Percentiles rank a stretch among this genome's conserved stretches.
phyloP scores from a whole-genome alignment of 2,329 filamentous ascomycete genomes.

The Trichoderma atroviride region DNA sequence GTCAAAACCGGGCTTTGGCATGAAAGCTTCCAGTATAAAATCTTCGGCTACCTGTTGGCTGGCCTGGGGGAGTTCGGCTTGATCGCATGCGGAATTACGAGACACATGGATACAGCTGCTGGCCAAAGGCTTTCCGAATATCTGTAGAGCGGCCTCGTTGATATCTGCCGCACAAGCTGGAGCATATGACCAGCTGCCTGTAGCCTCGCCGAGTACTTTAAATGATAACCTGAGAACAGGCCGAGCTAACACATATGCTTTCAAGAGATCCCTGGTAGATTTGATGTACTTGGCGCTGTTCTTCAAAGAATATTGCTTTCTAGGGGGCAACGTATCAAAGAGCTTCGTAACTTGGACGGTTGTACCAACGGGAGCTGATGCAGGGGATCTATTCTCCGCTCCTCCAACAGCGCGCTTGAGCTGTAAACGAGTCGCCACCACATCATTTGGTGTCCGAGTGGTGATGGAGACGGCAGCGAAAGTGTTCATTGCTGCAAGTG shows the following conservation, averaged over 20 bases:
- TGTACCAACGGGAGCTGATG: conserved; percentile 66
- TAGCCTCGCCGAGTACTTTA: conserved; percentile 58
- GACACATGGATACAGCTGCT: conserved; percentile 54
- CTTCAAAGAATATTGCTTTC: conserved; percentile 60
- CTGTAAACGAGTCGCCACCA: conserved; percentile 56
- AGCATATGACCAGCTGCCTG: conserved; percentile 62
- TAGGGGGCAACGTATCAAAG: conserved; percentile 64
- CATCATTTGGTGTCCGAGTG: conserved; percentile 64
- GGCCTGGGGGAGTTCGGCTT: background rate
- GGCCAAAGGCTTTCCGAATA: conserved; percentile 61
- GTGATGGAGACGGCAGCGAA: conserved; percentile 63
- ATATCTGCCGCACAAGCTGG: conserved; percentile 52
- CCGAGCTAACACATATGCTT: conserved; percentile 67
- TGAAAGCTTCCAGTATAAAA: conserved; percentile 56
- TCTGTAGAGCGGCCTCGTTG: conserved; percentile 62
- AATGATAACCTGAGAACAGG: conserved; percentile 64
- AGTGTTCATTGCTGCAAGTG: conserved; percentile 66
- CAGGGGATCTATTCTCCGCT: conserved; percentile 36
- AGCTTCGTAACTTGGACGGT: conserved; percentile 64
- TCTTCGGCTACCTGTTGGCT: background rate
- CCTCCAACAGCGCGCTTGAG: conserved; percentile 44
- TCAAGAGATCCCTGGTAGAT: conserved; percentile 62
- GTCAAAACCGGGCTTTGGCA: conserved; percentile 57
- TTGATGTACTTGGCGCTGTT: conserved; percentile 58
- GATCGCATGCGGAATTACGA: conserved; percentile 7